Percentiles rank a stretch among this genome's conserved stretches.
Evolutionary conservation across 148 eudicot species (phyloP).

Genomic region (Rhododendron vialii): DNA sequence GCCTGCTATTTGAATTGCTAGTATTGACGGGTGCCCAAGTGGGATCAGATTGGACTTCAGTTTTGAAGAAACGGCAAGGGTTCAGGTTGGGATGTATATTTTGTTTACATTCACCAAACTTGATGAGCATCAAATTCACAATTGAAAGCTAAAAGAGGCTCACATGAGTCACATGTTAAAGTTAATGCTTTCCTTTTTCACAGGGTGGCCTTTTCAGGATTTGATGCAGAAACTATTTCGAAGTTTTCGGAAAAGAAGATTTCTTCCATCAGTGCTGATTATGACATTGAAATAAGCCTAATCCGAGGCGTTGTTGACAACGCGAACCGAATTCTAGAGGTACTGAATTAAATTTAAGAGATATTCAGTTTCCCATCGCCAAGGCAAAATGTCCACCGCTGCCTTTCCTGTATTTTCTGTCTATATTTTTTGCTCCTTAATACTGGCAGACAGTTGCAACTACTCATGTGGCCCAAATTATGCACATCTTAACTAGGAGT

Average conservation of each 20-base stretch:
- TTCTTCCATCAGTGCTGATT: conserved; percentile 37
- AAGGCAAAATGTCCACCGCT: neutral
- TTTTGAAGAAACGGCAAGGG: conserved; percentile 60
- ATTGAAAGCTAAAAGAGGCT: neutral
- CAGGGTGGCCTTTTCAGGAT: conserved; percentile 80
- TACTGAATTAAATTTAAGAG: conserved; percentile 2
- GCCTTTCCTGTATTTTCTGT: neutral
- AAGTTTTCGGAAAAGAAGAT: conserved; percentile 68
- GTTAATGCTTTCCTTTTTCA: neutral
- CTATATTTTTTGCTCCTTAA: neutral
- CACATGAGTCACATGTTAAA: neutral
- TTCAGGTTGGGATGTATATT: conserved; percentile 35
- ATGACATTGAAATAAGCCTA: conserved; percentile 50
- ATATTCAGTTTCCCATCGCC: neutral
- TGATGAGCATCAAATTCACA: neutral
- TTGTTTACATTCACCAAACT: neutral
- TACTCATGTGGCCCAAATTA: neutral
- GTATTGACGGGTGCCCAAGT: conserved; percentile 78
- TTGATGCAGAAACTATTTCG: conserved; percentile 69
- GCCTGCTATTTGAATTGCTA: conserved; percentile 66
- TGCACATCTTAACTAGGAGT: neutral
- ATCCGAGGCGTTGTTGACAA: conserved; percentile 85
- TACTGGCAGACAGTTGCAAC: neutral
- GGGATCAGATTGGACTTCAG: conserved; percentile 87
- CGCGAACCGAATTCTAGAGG: conserved; percentile 60